Evolutionary conservation across 1,284 basidiomycete genomes (phyloP).

Genomic region (Sanghuangporus baumii): DNA sequence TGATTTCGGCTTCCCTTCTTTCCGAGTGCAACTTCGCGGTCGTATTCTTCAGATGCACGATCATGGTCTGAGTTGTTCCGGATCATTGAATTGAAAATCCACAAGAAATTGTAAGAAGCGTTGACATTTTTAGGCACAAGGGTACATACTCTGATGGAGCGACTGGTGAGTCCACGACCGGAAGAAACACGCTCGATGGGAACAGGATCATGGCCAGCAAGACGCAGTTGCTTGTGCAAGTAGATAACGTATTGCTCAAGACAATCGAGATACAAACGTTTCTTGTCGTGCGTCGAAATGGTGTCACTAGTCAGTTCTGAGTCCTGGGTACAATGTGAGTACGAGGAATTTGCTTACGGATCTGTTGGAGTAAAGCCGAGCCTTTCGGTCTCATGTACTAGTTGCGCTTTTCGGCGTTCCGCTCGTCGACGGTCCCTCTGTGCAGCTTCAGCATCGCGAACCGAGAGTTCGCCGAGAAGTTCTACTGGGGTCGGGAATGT

Average conservation of each 20-base stretch:
- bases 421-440: slow-evolving; percentile 3
- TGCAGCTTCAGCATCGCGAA: background rate
- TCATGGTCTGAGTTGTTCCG: slow-evolving; percentile 8
- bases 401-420: slow-evolving; percentile 47
- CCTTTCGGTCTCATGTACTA: slow-evolving; percentile 44
- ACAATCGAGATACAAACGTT: slow-evolving; percentile 64
- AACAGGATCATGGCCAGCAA: slow-evolving; percentile 43
- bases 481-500: slow-evolving; percentile 64
- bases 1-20: slow-evolving; percentile 6
- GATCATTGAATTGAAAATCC: too few species aligned
- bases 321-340: background rate
- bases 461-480: slow-evolving; percentile 43
- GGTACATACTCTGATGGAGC: slow-evolving; percentile 43
- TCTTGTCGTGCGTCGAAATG: slow-evolving; percentile 72
- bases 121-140: too few species aligned
- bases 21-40: slow-evolving; percentile 4
- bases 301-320: slow-evolving; percentile 39
- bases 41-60: slow-evolving; percentile 10
- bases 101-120: too few species aligned
- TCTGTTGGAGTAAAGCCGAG: slow-evolving; percentile 54
- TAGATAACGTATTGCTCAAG: slow-evolving; percentile 64
- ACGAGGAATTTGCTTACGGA: slow-evolving; percentile 40
- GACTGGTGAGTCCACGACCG: slow-evolving; percentile 52
- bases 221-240: slow-evolving; percentile 52
- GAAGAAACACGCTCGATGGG: slow-evolving; percentile 48